These are phyloP conservation scores for Priceomyces haplophilus DNA, from an alignment of 805 yeast genomes.

Conservation along the genomic window DNA sequence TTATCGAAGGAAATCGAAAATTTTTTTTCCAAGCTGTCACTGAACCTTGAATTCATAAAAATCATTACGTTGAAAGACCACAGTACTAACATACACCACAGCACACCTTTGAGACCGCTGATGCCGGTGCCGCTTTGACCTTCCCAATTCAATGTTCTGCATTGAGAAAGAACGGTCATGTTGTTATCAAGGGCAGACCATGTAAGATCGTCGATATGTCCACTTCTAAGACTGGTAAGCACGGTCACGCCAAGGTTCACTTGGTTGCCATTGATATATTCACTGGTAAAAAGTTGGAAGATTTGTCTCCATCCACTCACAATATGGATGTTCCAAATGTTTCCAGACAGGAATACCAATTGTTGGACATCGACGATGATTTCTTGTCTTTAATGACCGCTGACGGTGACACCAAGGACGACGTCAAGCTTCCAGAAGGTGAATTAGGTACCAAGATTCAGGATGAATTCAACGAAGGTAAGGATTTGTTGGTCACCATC, in stretches of 20 bases:
- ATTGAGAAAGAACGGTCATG: constrained; percentile 99
- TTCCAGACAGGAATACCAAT: constrained; percentile 91
- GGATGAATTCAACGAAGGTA: constrained; percentile 94
- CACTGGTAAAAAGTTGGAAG: constrained; percentile 99
- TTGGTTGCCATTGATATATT: constrained; percentile 98
- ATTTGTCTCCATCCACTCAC: constrained; percentile 99
- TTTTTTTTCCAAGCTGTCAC: too few species aligned
- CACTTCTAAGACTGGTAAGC: constrained; percentile 99
- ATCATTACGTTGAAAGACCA: background rate
- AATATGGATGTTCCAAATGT: constrained; percentile 99
- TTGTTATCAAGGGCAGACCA: constrained; percentile 97
- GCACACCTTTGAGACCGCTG: constrained; percentile 97
- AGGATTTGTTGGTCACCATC: constrained; percentile 95
- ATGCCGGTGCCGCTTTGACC: constrained; percentile 98
- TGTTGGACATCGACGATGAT: constrained; percentile 97
- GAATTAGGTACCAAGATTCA: constrained; percentile 93
- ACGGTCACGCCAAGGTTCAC: constrained; percentile 99
- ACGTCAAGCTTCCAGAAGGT: constrained; percentile 97
- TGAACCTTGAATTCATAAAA: too few species aligned
- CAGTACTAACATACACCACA: constrained; percentile 32
- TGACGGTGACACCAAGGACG: constrained; percentile 99
- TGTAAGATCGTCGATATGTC: constrained; percentile 99
- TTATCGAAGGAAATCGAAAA: background rate
- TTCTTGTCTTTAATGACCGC: constrained; percentile 93
- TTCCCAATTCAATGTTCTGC: constrained; percentile 99